Evolutionary conservation across 106 monocot species (phyloP).

Genomic region (Acorus gramineus): DNA sequence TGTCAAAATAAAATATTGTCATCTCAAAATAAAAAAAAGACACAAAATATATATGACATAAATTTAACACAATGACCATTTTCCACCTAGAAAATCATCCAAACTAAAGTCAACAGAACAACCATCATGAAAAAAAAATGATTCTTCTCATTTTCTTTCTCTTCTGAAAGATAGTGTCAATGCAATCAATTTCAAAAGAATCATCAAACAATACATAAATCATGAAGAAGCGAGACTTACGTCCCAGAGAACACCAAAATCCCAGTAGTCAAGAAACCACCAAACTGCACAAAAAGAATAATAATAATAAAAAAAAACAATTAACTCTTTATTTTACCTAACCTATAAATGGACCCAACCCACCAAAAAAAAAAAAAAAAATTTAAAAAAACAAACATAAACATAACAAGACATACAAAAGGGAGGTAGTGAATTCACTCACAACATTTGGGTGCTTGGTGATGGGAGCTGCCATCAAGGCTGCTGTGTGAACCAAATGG

Average conservation of each 20-base stretch:
- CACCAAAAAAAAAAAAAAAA: background rate
- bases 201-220: background rate
- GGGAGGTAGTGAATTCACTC: background rate
- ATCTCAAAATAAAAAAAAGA: too few relatives aligned
- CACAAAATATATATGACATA: too few relatives aligned
- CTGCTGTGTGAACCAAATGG: conserved; percentile 85
- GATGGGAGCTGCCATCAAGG: conserved; percentile 72
- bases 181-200: background rate
- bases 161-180: background rate
- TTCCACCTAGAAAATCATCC: too few relatives aligned
- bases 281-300: conserved; percentile 16
- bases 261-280: conserved; percentile 58
- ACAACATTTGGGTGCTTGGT: conserved; percentile 75
- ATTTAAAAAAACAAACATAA: background rate
- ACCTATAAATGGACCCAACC: background rate
- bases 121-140: too few relatives aligned
- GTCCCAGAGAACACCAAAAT: conserved; percentile 88
- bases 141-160: too few relatives aligned
- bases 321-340: background rate
- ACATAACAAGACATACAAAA: background rate
- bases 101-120: too few relatives aligned
- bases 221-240: conserved; percentile 26
- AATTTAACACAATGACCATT: too few relatives aligned
- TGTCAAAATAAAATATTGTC: too few relatives aligned
- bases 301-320: background rate